Evolutionary conservation across 2,329 filamentous ascomycete species (phyloP).

Genomic region (Fusarium irregulare): DNA sequence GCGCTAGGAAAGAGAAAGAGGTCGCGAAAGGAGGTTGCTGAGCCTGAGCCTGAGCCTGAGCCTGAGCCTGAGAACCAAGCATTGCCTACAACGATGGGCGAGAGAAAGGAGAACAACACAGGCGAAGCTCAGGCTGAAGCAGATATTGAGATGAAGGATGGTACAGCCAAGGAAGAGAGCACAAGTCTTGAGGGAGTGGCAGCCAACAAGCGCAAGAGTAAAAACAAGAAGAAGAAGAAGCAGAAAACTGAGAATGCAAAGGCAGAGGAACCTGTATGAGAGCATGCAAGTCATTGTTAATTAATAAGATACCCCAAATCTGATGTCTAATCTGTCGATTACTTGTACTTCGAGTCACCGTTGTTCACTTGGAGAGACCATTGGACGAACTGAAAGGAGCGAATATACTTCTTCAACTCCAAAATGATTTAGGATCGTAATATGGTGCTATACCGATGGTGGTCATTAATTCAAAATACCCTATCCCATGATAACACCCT

Average conservation of each 20-base stretch:
- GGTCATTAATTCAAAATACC: conserved; percentile 4
- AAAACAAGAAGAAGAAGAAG: conserved; percentile 48
- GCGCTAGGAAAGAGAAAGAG: conserved; percentile 55
- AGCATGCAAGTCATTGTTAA: neutral
- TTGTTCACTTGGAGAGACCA: neutral
- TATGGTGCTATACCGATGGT: conserved; percentile 5
- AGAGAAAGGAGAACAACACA: neutral
- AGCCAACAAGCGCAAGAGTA: conserved; percentile 41
- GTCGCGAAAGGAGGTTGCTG: conserved; percentile 34
- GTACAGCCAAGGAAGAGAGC: conserved; percentile 28
- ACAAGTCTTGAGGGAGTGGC: neutral
- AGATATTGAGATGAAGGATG: conserved; percentile 40
- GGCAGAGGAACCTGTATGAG: conserved; percentile 9
- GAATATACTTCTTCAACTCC: neutral
- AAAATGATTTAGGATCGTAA: neutral
- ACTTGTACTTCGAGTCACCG: neutral
- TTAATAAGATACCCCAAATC: conserved; percentile 24
- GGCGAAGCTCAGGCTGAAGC: conserved; percentile 4
- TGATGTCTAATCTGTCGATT: neutral
- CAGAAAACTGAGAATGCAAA: conserved; percentile 38
- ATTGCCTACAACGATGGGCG: neutral
- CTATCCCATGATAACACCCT: conserved; percentile 8
- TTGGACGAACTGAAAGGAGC: conserved; percentile 2
- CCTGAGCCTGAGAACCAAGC: neutral
- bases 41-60: conserved; percentile 6